Evolutionary conservation across 805 yeast genomes (phyloP).

Genomic region (Starmerella scarabaei): DNA sequence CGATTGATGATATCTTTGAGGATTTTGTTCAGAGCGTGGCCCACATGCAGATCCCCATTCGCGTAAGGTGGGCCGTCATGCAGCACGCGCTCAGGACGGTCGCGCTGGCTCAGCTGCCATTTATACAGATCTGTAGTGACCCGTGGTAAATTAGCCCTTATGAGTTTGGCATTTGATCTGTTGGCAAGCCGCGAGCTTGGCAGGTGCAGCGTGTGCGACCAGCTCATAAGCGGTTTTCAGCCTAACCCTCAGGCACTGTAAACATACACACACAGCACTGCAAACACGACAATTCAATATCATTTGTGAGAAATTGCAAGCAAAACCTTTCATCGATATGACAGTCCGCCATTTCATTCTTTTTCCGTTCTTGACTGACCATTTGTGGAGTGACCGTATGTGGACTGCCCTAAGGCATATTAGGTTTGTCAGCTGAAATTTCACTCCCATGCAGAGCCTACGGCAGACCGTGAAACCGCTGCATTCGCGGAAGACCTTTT

Average conservation of each 20-base stretch:
- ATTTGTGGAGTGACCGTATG: too few relatives aligned
- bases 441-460: not conserved
- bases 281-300: too few relatives aligned
- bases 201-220: constrained; percentile 42
- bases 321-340: too few relatives aligned
- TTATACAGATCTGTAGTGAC: constrained; percentile 49
- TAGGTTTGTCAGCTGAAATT: constrained; percentile 3
- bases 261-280: too few relatives aligned
- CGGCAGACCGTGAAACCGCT: constrained; percentile 43
- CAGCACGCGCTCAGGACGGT: constrained; percentile 39
- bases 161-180: constrained; percentile 36
- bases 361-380: too few relatives aligned
- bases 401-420: too few relatives aligned
- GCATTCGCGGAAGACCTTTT: constrained; percentile 57
- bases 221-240: constrained; percentile 21
- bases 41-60: constrained; percentile 88
- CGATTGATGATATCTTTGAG: constrained; percentile 77
- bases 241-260: not conserved
- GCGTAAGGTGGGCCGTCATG: constrained; percentile 99
- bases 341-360: too few relatives aligned
- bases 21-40: constrained; percentile 78
- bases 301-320: too few relatives aligned
- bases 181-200: constrained; percentile 61
- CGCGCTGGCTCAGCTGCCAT: constrained; percentile 37
- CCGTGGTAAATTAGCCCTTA: constrained; percentile 38